Evolutionary conservation across 2,329 filamentous ascomycete species (phyloP), one percentile per base, ranked within the genome.

Genomic region (Neocucurbitaria cava): DNA sequence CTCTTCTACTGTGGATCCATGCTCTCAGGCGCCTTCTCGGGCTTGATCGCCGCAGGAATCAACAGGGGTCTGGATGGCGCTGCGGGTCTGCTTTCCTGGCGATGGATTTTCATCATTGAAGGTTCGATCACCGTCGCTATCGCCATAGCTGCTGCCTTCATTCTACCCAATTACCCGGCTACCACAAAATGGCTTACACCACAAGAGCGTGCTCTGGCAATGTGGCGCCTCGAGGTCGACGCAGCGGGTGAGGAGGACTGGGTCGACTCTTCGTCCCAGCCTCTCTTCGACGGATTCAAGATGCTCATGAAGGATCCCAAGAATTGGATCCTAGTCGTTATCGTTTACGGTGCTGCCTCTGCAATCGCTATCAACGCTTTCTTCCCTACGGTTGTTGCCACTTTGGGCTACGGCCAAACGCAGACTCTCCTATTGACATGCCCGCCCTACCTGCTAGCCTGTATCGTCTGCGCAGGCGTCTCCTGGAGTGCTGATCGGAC

Each of bases 351-450:
- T n/a, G 80, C 51, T 35, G 50, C 49, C 26, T 47, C 52, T 5
- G 48, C 52, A 11, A 40, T 33, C 7, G 35, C 47, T 0, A 86
- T 87, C 61, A 83, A 85, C 46, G 87, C 87, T 64, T 87, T 87
- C 74, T 87, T 87, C 70, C 85, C 85, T 0, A 83, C 79, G 0
- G 85, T 88, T 47, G 82, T 87, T 0, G 76, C 82, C 24, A 85
- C 83, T 0, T 77, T 88, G 0, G 83, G 84, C 0, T 87, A 83
- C 65, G 76, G 77, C 4, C 77, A 65, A 18, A 81, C 83, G 30
- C 70, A 75, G 3, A 85, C 84, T 0, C 72, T 86, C 0, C 80
- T 84, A 53, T 75, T 86, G n/a, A 85, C 84, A 0, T 82, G 77
- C 1, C 82, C 83, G 0, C 82, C 83, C 0, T 87, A 84, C 17